These are phyloP conservation scores for Tremella yokohamensis DNA, from an alignment of 768 basidiomycete species.

Conservation along the genomic window DNA sequence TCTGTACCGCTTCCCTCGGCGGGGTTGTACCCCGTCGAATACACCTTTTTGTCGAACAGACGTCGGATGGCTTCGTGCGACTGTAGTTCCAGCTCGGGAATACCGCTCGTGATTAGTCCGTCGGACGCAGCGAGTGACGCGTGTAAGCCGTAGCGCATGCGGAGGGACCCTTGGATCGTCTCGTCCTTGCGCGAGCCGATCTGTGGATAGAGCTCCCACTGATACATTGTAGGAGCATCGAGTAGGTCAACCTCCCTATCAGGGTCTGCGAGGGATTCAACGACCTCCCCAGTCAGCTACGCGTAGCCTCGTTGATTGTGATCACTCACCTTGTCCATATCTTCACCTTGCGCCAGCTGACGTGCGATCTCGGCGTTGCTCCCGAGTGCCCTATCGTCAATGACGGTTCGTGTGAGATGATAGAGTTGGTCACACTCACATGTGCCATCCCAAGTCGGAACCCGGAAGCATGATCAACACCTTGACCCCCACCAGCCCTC, in stretches of 20 bases:
- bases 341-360: not conserved
- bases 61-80: not conserved
- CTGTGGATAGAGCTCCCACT: conserved; percentile 1
- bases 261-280: not conserved
- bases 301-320: not conserved
- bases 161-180: not conserved
- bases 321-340: not conserved
- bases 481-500: not conserved
- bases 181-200: not conserved
- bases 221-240: not conserved
- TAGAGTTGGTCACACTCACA: not conserved
- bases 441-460: not conserved
- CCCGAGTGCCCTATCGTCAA: not conserved
- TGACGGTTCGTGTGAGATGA: not conserved
- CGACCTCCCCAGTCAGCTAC: not conserved
- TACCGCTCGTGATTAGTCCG: not conserved
- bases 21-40: conserved; percentile 1
- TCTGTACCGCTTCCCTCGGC: not conserved
- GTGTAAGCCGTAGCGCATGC: not conserved
- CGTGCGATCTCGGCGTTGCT: not conserved
- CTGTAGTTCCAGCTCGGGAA: not conserved
- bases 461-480: not conserved
- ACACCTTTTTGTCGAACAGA: not conserved
- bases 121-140: not conserved
- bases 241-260: not conserved